phyloP scores from a whole-genome alignment of 352 stramenopile species.

The Albugo laibachii region DNA sequence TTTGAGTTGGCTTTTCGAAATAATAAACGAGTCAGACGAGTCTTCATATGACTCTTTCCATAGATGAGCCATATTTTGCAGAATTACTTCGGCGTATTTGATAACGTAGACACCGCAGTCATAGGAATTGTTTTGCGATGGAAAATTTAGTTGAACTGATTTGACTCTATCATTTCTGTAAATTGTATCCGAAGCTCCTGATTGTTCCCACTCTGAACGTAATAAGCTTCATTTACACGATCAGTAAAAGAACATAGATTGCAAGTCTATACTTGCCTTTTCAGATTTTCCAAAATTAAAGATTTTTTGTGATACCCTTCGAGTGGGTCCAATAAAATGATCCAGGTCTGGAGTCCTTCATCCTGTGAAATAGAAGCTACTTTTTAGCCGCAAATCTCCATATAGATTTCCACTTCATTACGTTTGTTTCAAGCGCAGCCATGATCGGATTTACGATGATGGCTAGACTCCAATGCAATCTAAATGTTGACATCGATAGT shows the following conservation, averaged over 20 bases:
- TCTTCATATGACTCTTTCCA: too few relatives aligned
- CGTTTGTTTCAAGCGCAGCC: constrained; percentile 11
- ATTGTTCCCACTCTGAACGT: constrained; percentile 15
- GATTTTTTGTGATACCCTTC: constrained; percentile 41
- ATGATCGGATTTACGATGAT: constrained; percentile 44
- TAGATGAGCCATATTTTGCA: constrained; percentile 10
- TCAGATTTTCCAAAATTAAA: constrained; percentile 31
- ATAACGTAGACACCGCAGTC: constrained; percentile 51
- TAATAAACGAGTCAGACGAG: too few relatives aligned
- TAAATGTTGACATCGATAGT: constrained; percentile 8
- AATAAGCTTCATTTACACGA: constrained; percentile 8
- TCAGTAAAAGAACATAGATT: constrained; percentile 17
- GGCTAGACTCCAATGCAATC: constrained; percentile 66
- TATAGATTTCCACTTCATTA: constrained; percentile 6
- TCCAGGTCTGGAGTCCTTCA: constrained; percentile 14
- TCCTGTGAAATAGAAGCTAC: background rate
- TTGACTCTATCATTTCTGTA: constrained; percentile 8
- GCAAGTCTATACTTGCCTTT: constrained; percentile 15
- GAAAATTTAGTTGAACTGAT: constrained; percentile 16
- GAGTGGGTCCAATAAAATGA: constrained; percentile 49
- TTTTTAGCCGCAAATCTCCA: background rate
- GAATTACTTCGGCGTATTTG: constrained; percentile 34
- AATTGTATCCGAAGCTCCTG: background rate
- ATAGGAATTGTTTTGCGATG: constrained; percentile 37
- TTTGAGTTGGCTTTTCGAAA: too few relatives aligned